A percentile compares a stretch with the other conserved stretches of the same genome.
phyloP scores from a whole-genome alignment of 768 basidiomycete genomes.

The Boletus speciosus region DNA sequence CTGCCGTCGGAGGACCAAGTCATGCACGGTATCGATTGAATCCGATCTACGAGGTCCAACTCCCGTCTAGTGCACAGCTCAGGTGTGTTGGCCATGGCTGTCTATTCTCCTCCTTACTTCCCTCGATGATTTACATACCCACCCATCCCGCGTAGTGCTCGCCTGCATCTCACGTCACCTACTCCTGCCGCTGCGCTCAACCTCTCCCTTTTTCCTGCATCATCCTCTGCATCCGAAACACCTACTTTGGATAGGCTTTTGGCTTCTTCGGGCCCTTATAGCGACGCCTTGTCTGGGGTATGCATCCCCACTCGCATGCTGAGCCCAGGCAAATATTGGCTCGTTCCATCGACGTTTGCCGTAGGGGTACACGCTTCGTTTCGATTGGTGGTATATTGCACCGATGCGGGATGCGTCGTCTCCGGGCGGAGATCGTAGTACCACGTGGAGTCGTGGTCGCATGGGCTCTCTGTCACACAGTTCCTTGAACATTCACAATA shows the following conservation, averaged over 20 bases:
- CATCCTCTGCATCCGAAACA: slow-evolving; percentile 1
- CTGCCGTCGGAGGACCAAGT: slow-evolving; percentile 68
- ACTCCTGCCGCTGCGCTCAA: slow-evolving; percentile 51
- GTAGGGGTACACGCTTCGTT: slow-evolving; percentile 56
- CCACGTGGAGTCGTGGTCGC: not conserved
- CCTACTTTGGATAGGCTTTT: slow-evolving; percentile 40
- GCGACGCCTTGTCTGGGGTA: slow-evolving; percentile 72
- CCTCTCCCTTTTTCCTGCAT: slow-evolving; percentile 51
- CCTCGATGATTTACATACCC: not conserved
- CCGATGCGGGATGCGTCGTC: slow-evolving; percentile 29
- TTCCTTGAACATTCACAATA: not conserved
- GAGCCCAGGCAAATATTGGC: slow-evolving; percentile 60
- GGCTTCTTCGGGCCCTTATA: slow-evolving; percentile 76
- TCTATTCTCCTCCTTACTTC: slow-evolving; percentile 14
- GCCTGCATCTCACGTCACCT: slow-evolving; percentile 56
- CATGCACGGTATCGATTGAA: slow-evolving; percentile 63
- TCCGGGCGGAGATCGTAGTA: slow-evolving; percentile 2
- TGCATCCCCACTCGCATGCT: slow-evolving; percentile 51
- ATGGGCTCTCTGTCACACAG: not conserved
- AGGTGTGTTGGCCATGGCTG: slow-evolving; percentile 41
- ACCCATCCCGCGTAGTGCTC: slow-evolving; percentile 44
- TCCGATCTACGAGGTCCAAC: slow-evolving; percentile 61
- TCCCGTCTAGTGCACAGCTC: slow-evolving; percentile 51
- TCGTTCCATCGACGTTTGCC: slow-evolving; percentile 73
- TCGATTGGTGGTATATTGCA: slow-evolving; percentile 58